Conservation (phyloP, 1,284 basidiomycete species). For the Apiotrichum porosum region DNA sequence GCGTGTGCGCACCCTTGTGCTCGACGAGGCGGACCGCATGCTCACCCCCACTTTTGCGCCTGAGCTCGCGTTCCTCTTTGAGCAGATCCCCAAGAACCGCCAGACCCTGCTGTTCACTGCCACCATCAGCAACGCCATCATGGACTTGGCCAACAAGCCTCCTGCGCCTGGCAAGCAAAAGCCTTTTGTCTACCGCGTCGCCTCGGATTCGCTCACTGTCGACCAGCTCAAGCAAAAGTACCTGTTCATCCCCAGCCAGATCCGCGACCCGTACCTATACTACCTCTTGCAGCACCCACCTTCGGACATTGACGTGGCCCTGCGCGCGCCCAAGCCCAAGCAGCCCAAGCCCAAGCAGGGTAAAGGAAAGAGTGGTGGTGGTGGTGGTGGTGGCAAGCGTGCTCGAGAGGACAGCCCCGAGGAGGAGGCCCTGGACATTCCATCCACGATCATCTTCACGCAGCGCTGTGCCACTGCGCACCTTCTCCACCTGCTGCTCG, state of each 20-base stretch:
- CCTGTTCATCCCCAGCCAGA: conserved; percentile 88
- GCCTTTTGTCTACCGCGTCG: conserved; percentile 82
- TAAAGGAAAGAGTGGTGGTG: conserved; percentile 5
- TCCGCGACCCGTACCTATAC: conserved; percentile 89
- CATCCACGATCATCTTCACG: conserved; percentile 95
- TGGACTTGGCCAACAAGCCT: conserved; percentile 66
- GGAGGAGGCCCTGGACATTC: conserved; percentile 55
- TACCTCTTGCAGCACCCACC: conserved; percentile 85
- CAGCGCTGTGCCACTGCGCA: conserved; percentile 81
- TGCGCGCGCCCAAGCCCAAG: conserved; percentile 40
- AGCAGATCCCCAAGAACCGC: conserved; percentile 70
- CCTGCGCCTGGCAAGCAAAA: conserved; percentile 76
- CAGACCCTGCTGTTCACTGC: conserved; percentile 98
- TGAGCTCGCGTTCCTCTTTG: conserved; percentile 76
- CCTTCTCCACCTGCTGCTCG: conserved; percentile 75
- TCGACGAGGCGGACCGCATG: conserved; percentile 94
- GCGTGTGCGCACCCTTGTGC: conserved; percentile 79
- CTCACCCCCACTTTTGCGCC: conserved; percentile 85
- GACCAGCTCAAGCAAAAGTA: conserved; percentile 81
- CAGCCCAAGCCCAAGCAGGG: neutral
- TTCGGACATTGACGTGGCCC: conserved; percentile 57
- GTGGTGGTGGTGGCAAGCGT: conserved; percentile 16
- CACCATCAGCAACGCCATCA: conserved; percentile 83
- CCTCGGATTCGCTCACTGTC: conserved; percentile 73
- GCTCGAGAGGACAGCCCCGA: conserved; percentile 37